These are phyloP conservation scores for Epichloe hybrida DNA, from an alignment of 2,329 filamentous ascomycete genomes.

Conservation along the genomic window DNA sequence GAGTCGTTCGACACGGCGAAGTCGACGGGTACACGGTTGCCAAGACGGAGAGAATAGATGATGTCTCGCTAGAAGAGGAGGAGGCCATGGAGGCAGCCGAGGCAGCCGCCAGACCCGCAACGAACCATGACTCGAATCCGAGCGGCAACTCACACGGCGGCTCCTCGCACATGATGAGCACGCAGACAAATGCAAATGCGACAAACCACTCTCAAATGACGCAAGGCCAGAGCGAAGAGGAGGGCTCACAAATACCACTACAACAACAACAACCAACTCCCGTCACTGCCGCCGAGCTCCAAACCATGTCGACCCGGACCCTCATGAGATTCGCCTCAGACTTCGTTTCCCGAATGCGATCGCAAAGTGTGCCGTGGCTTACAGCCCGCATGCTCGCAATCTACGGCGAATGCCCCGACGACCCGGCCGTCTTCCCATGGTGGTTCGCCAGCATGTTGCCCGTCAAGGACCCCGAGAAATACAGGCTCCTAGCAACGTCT, in stretches of 20 bases:
- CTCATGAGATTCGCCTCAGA: constrained; percentile 51
- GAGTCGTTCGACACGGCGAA: constrained; percentile 47
- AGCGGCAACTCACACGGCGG: background rate
- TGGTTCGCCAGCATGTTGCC: constrained; percentile 81
- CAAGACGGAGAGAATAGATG: constrained; percentile 63
- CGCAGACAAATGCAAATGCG: background rate
- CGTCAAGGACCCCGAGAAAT: constrained; percentile 66
- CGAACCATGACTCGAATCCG: background rate
- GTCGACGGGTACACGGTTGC: constrained; percentile 69
- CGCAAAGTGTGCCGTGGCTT: constrained; percentile 60
- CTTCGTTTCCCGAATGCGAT: constrained; percentile 60
- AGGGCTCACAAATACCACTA: background rate
- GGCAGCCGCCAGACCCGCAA: constrained; percentile 9
- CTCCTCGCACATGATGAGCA: background rate
- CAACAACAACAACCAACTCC: background rate
- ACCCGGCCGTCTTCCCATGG: constrained; percentile 70
- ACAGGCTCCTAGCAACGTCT: constrained; percentile 55
- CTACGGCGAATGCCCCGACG: constrained; percentile 64
- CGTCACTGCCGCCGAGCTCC: constrained; percentile 7
- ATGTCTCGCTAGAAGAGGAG: constrained; percentile 70
- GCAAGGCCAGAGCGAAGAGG: background rate
- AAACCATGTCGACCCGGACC: constrained; percentile 51
- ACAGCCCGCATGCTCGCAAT: constrained; percentile 56
- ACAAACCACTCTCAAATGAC: background rate
- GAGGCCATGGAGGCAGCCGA: constrained; percentile 63